Evolutionary conservation across 2,329 filamentous ascomycete genomes (phyloP), one percentile per base, ranked within the genome.

Genomic region (Aspergillus fumigatus): DNA sequence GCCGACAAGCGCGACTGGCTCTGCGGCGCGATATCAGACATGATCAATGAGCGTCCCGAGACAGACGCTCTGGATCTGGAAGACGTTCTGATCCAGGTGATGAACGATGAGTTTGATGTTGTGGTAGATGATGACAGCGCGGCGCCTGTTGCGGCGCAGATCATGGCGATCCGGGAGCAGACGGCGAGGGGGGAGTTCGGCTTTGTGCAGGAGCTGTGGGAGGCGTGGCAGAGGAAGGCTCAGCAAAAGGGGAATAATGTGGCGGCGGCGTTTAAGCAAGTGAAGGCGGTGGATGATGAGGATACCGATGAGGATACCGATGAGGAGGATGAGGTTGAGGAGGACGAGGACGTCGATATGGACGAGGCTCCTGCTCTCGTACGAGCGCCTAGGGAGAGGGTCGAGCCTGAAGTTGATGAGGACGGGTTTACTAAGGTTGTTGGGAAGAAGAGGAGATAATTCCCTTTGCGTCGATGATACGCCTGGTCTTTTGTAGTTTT

Each of bases 1-100:
- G 74, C 81, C 59, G 91, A 95, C 75, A 97, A 97, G 79, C 89
- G 93, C 68, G 93, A 96, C 81, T 97, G 92, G 93, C 90, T 99
- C 68, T 93, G 90, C 52, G 92, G 92, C 61, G 89, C 89, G 47
- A 82, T 97, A 53, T 88, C 87, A 57, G 90, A 96, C 26, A 84
- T 96, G 60, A 88, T 97, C 65, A 79, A 68, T 19, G 74, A 79
- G 10, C 75, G 79, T 3, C 80, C 84, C 1, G 79, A 85, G 54
- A 86, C 89, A 10, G 89, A 96, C 65, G 78, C 83, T 19, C 85
- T 88, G 61, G 91, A 97, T 65, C 79, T 97, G 47, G 93, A 97
- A 78, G 83, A 88, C 43, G 86, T 95, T 52, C 80, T 97, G 50
- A 79, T 96, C 49, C 90, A 97, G 68, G 87, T 96, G 59, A 94